Conservation (phyloP, 192 early-diverging fungal genomes). For the Mortierella hygrophila region DNA sequence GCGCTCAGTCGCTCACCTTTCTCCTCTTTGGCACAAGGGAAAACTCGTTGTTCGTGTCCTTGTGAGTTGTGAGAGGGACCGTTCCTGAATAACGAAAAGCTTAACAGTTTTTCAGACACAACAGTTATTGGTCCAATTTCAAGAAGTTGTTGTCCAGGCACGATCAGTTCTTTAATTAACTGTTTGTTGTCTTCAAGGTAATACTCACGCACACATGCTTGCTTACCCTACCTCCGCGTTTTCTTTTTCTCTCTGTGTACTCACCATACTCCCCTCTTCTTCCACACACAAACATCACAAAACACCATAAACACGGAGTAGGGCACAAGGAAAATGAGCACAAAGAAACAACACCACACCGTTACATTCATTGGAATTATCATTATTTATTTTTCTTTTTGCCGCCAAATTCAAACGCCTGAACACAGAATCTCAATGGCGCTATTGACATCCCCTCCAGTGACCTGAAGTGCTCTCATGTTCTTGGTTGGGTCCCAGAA, state of each 20-base stretch:
- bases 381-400: no score
- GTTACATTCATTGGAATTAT: no score
- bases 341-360: no score
- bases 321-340: no score
- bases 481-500: constrained; percentile 92
- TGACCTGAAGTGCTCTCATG: constrained; percentile 83
- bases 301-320: no score
- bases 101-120: neutral
- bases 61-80: neutral
- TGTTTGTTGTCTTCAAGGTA: no score
- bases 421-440: constrained; percentile 88
- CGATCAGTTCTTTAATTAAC: neutral
- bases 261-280: no score
- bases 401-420: constrained; percentile 5
- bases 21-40: neutral
- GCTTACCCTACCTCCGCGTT: no score
- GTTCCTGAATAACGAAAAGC: constrained; percentile 1
- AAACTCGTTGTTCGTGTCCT: neutral
- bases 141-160: neutral
- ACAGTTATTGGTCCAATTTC: neutral
- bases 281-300: no score
- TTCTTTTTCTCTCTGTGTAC: no score
- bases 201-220: no score
- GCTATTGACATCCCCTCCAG: constrained; percentile 90
- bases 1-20: neutral